These are phyloP conservation scores for Boletales sp. DNA, from an alignment of 768 basidiomycete species.

Conservation along the genomic window DNA sequence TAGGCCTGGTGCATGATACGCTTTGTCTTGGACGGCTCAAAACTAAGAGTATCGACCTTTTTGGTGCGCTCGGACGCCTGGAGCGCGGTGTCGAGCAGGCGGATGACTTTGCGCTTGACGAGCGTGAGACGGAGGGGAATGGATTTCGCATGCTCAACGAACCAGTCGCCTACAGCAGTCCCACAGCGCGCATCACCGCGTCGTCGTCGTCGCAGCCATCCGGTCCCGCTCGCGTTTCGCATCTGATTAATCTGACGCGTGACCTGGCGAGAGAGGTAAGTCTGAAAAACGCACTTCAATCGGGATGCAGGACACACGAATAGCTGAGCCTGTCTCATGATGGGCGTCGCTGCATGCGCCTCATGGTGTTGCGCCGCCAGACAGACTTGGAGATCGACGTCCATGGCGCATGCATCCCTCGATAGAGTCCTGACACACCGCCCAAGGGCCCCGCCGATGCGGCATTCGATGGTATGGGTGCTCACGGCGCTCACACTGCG, in stretches of 20 bases:
- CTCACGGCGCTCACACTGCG: background rate
- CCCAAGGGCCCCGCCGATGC: background rate
- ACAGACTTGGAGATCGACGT: conserved; percentile 63
- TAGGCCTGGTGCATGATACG: conserved; percentile 84
- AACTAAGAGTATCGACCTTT: conserved; percentile 81
- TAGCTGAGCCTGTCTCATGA: conserved; percentile 25
- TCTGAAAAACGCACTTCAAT: no score
- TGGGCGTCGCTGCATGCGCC: conserved; percentile 58
- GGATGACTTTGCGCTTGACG: conserved; percentile 77
- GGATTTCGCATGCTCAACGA: conserved; percentile 74
- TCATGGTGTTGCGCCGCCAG: conserved; percentile 83
- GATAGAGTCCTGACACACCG: conserved; percentile 46
- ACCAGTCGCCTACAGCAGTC: conserved; percentile 75
- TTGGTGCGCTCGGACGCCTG: conserved; percentile 87
- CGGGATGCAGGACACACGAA: background rate
- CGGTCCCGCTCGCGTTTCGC: conserved; percentile 33
- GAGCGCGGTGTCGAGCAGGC: conserved; percentile 80
- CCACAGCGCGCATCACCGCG: conserved; percentile 42
- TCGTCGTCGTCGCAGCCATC: conserved; percentile 29
- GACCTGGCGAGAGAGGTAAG: conserved; percentile 10
- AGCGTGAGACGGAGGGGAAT: conserved; percentile 78
- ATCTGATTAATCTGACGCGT: conserved; percentile 21
- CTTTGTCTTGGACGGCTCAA: conserved; percentile 77
- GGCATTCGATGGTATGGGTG: background rate
- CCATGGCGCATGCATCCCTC: conserved; percentile 56